Evolutionary conservation across 1,284 basidiomycete species (phyloP).

Genomic region (Ustilago hordei): DNA sequence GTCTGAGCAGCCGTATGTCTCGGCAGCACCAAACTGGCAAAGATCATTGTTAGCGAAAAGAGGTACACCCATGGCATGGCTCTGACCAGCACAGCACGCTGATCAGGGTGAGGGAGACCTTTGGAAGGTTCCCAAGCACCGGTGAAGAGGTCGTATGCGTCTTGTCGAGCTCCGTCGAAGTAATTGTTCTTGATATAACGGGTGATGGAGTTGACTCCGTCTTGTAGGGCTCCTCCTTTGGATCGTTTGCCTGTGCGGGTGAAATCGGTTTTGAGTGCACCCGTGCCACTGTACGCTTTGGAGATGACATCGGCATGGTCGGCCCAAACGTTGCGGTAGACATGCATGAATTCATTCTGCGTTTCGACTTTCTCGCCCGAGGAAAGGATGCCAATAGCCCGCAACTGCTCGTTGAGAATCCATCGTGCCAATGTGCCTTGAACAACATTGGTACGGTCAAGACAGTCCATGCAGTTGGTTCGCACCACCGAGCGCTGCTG

Average conservation of each 20-base stretch:
- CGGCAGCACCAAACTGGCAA: conserved; percentile 55
- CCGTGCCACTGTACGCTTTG: conserved; percentile 92
- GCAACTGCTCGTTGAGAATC: conserved; percentile 78
- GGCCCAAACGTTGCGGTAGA: conserved; percentile 97
- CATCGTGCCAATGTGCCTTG: conserved; percentile 73
- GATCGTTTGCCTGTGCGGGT: conserved; percentile 87
- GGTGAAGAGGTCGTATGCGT: conserved; percentile 82
- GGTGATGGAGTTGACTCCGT: conserved; percentile 86
- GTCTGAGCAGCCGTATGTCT: conserved; percentile 34
- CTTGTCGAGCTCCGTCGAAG: conserved; percentile 90
- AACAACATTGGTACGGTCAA: conserved; percentile 91
- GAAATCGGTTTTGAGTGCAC: conserved; percentile 96
- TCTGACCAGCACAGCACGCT: conserved; percentile 82
- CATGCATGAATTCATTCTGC: conserved; percentile 72
- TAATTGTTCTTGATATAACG: conserved; percentile 97
- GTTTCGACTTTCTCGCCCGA: conserved; percentile 59
- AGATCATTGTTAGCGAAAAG: conserved; percentile 82
- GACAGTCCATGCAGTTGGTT: conserved; percentile 84
- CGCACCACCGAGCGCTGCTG: conserved; percentile 71
- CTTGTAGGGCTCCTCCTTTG: conserved; percentile 83
- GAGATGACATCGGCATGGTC: conserved; percentile 95
- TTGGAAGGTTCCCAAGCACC: conserved; percentile 81
- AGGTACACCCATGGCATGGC: conserved; percentile 85
- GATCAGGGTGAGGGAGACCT: conserved; percentile 80
- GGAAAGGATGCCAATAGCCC: conserved; percentile 69